phyloP scores from a whole-genome alignment of 2,329 filamentous ascomycete genomes.

The Penicillium sp. region DNA sequence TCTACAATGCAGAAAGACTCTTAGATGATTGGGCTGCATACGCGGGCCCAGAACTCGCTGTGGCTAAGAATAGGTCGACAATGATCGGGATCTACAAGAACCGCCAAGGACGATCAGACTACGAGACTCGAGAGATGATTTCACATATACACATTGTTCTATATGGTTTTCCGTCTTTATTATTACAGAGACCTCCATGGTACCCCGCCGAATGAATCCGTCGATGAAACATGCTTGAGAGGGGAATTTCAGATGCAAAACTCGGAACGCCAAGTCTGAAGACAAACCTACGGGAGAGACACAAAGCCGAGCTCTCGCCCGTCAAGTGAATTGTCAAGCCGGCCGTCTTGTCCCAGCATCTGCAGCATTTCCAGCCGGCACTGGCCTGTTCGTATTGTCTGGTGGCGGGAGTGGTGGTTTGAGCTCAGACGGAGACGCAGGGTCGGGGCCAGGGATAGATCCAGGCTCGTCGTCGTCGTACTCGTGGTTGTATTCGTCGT shows the following conservation, averaged over 20 bases:
- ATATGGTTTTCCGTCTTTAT: constrained; percentile 17
- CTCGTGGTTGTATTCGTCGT: constrained; percentile 51
- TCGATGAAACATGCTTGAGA: constrained; percentile 23
- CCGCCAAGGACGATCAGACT: neutral
- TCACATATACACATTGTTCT: constrained; percentile 17
- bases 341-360: constrained; percentile 33
- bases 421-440: constrained; percentile 58
- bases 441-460: constrained; percentile 35
- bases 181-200: constrained; percentile 16
- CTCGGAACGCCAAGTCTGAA: constrained; percentile 8
- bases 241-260: constrained; percentile 24
- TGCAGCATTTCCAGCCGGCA: constrained; percentile 19
- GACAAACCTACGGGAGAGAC: neutral
- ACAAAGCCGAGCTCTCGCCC: neutral
- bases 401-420: constrained; percentile 64
- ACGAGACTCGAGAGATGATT: constrained; percentile 8
- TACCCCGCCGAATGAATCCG: constrained; percentile 10
- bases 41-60: neutral
- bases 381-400: constrained; percentile 48
- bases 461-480: constrained; percentile 53
- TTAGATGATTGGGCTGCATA: neutral
- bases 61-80: constrained; percentile 5
- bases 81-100: neutral
- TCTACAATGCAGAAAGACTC: neutral
- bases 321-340: constrained; percentile 25